These are phyloP conservation scores for Austropuccinia psidii DNA, from an alignment of 1,284 basidiomycete species.

Conservation along the genomic window DNA sequence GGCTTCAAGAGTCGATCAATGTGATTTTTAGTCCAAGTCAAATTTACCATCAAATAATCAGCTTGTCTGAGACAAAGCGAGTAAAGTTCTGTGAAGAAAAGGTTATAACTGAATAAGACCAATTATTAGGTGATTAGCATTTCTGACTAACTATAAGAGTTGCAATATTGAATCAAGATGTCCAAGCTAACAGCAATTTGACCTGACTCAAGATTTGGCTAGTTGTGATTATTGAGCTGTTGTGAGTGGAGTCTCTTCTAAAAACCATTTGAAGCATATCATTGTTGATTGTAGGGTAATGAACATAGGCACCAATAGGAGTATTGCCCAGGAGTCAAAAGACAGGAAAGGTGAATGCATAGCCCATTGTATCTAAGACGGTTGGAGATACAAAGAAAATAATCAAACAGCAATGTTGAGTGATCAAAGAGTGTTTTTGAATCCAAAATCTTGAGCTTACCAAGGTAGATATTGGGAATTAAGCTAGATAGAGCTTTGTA, in stretches of 20 bases:
- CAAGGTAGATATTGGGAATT: slow-evolving; percentile 82
- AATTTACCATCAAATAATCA: slow-evolving; percentile 76
- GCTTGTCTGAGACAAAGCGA: slow-evolving; percentile 64
- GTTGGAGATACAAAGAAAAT: slow-evolving; percentile 13
- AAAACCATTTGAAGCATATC: slow-evolving; percentile 83
- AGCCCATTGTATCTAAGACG: slow-evolving; percentile 85
- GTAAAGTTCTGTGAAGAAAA: slow-evolving; percentile 76
- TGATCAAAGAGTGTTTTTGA: too few relatives aligned
- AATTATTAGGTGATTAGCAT: background rate
- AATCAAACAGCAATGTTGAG: too few relatives aligned
- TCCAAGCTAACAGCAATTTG: slow-evolving; percentile 62
- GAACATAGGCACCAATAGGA: slow-evolving; percentile 81
- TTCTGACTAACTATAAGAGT: too few relatives aligned
- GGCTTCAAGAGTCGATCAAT: slow-evolving; percentile 60
- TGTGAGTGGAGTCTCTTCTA: slow-evolving; percentile 58
- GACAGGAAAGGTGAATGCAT: slow-evolving; percentile 82
- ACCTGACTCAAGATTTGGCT: slow-evolving; percentile 57
- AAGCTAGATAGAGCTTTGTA: slow-evolving; percentile 66
- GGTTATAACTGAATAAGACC: slow-evolving; percentile 66
- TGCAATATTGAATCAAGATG: too few relatives aligned
- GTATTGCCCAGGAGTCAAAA: slow-evolving; percentile 55
- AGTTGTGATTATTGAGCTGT: slow-evolving; percentile 57
- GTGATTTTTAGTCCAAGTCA: slow-evolving; percentile 86
- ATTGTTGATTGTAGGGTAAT: slow-evolving; percentile 92
- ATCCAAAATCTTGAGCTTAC: slow-evolving; percentile 52